Evolutionary conservation across 768 basidiomycete genomes (phyloP), one percentile per base, ranked within the genome.

Genomic region (Termitomyces sp.): DNA sequence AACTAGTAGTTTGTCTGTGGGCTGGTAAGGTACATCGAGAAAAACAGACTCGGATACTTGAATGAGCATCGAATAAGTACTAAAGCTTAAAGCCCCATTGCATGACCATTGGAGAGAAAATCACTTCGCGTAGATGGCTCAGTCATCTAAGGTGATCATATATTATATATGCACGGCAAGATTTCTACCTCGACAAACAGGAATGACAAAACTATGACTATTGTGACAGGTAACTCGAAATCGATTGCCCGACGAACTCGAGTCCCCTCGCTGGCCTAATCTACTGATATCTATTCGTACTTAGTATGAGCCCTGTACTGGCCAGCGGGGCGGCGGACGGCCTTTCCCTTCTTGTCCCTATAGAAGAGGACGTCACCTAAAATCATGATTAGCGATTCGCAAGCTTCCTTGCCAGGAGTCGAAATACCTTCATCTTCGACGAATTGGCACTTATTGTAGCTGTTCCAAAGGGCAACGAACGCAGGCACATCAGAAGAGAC

Each of bases 361-460:
- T 79, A 80, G 66, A 80, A 80, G 18, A 80, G 57, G 9, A 80
- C 68, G 46, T 77, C 72, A 51, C 78, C 76, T 77, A 45, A 5
- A 32, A 36, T 32, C 10, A 42, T 4, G 12, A 22, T 46, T n/a
- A 32, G 43, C 18, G 6, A 20, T 24, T 10, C n/a, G 16, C 39
- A 42, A 32, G 14, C 13, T 33, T 44, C 20, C 30, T 6, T 36
- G 32, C 32, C 13, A 6, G 18, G 49, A 45, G 18, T 9, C 1
- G n/a, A 14, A 39, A 53, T 47, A 74, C 82, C 84, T 48, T 83
- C 74, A 53, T 86, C 78, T 60, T 86, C 83, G 33, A 86, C 81
- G 62, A 84, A 86, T 52, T 80, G 77, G 65, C 84, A 85, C 45
- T 74, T 67, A 56, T 82, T 84, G 69, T 84, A 86, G 36, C 74